These are phyloP conservation scores for Hypocrella siamensis DNA, from an alignment of 2,329 filamentous ascomycete species.

Conservation along the genomic window DNA sequence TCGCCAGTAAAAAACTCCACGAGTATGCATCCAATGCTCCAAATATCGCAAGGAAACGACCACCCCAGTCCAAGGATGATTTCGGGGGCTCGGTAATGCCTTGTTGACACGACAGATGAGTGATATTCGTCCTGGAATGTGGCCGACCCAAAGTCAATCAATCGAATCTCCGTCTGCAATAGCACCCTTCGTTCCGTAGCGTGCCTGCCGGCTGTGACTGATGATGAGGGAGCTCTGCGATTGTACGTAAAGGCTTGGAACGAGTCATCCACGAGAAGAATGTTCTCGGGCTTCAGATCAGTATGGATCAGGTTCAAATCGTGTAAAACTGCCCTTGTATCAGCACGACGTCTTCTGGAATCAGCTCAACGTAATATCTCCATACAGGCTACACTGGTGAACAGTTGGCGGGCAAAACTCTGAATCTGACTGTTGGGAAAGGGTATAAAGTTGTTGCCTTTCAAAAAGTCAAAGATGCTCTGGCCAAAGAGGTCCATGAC, in stretches of 20 bases:
- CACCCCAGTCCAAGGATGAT: slow-evolving; percentile 57
- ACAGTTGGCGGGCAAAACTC: slow-evolving; percentile 84
- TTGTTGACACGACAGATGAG: slow-evolving; percentile 54
- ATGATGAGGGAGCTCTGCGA: slow-evolving; percentile 52
- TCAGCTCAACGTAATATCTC: background rate
- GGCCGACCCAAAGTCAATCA: slow-evolving; percentile 58
- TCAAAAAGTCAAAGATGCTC: slow-evolving; percentile 96
- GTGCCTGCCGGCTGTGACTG: slow-evolving; percentile 40
- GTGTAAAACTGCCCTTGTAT: slow-evolving; percentile 54
- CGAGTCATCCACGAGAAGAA: slow-evolving; percentile 46
- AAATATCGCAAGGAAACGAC: slow-evolving; percentile 59
- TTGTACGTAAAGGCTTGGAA: slow-evolving; percentile 61
- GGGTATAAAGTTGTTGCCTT: slow-evolving; percentile 85
- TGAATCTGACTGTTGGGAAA: slow-evolving; percentile 99
- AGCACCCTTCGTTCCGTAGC: slow-evolving; percentile 49
- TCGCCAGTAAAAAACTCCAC: slow-evolving; percentile 60
- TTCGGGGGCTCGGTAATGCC: slow-evolving; percentile 55
- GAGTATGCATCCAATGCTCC: slow-evolving; percentile 59
- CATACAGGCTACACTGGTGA: slow-evolving; percentile 94
- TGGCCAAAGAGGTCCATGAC: slow-evolving; percentile 69
- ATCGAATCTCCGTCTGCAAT: slow-evolving; percentile 51
- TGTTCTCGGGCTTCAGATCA: slow-evolving; percentile 56
- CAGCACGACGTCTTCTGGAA: background rate
- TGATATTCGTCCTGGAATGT: slow-evolving; percentile 62
- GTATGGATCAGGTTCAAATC: slow-evolving; percentile 97